Evolutionary conservation across 2,329 filamentous ascomycete genomes (phyloP), one percentile per base, ranked within the genome.

Genomic region (Fusarium foetens): DNA sequence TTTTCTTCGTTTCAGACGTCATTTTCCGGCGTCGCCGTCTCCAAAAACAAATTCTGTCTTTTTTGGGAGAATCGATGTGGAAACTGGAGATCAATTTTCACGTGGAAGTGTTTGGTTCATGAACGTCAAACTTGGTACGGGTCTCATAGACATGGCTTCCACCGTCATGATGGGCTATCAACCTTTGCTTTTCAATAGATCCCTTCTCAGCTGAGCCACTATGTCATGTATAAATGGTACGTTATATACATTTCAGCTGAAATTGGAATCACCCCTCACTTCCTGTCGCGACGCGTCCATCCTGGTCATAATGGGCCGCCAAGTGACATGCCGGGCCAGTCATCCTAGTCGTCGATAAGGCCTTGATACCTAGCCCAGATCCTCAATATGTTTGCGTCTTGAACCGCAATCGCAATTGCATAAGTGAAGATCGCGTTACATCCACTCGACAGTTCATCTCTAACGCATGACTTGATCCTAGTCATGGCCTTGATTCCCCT

Each of bases 1-100:
- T 48, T 36, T 55, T 58, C 63, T 69, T 67, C 61, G 71, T 76
- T 76, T 75, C 70, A 77, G 70, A 77, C 75, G 75, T 77, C 75
- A 77, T 77, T 46, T 68, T 61, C 59, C 72, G 74, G 75, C 61
- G 58, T 73, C 66, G 71, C 70, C 75, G 71, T 69, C 63, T 63
- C 41, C 42, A 57, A 58, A 63, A 71, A 72, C 70, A 57, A 58
- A 51, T 42, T 42, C 33, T 23, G 58, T 42, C 33, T 31, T 35
- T 31, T 35, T 42, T n/a, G 27, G 9, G 16, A 25, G 10, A 57
- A 16, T 25, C 19, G 51, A 38, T 5, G 29, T 33, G 46, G 45
- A 46, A 27, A 68, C 17, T 35, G 27, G 33, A 52, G 21, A 45
- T 42, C 25, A 14, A 12, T 27, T 58, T 68, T 41, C 43, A 25